A percentile compares a stretch with the other conserved stretches of the same genome.
phyloP scores from a whole-genome alignment of 2,329 filamentous ascomycete species.

The Cladophialophora yegresii region DNA sequence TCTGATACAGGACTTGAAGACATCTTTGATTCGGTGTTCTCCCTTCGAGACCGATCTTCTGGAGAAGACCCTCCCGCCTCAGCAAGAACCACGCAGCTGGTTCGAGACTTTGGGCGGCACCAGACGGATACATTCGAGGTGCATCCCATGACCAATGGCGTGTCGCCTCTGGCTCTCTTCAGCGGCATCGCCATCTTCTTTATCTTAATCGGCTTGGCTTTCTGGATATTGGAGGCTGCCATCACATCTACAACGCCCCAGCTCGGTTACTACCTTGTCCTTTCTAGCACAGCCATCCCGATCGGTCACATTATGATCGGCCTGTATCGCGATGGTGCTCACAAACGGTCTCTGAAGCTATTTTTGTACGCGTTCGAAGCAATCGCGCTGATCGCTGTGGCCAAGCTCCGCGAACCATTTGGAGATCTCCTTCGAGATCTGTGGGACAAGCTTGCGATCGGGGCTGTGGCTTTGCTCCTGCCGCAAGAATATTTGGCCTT shows the following conservation, averaged over 20 bases:
- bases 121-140: neutral
- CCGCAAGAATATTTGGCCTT: constrained; percentile 30
- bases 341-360: constrained; percentile 13
- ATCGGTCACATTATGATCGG: constrained; percentile 22
- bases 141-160: neutral
- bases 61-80: neutral
- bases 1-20: constrained; percentile 51
- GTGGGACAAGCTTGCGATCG: constrained; percentile 34
- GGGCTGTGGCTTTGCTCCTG: constrained; percentile 27
- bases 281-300: constrained; percentile 25
- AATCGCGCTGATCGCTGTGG: constrained; percentile 18
- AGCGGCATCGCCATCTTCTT: constrained; percentile 23
- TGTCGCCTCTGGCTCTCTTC: constrained; percentile 7
- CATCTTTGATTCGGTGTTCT: constrained; percentile 51
- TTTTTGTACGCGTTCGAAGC: constrained; percentile 23
- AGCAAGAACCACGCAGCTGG: neutral
- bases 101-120: neutral
- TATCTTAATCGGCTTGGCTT: constrained; percentile 19
- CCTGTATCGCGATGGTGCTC: constrained; percentile 1
- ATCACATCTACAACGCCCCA: constrained; percentile 14
- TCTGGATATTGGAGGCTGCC: constrained; percentile 29
- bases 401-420: constrained; percentile 19
- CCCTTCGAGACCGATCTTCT: constrained; percentile 34
- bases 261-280: constrained; percentile 24
- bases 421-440: constrained; percentile 25